phyloP scores from a whole-genome alignment of 2,329 filamentous ascomycete genomes.

The Exophiala alcalophila region DNA sequence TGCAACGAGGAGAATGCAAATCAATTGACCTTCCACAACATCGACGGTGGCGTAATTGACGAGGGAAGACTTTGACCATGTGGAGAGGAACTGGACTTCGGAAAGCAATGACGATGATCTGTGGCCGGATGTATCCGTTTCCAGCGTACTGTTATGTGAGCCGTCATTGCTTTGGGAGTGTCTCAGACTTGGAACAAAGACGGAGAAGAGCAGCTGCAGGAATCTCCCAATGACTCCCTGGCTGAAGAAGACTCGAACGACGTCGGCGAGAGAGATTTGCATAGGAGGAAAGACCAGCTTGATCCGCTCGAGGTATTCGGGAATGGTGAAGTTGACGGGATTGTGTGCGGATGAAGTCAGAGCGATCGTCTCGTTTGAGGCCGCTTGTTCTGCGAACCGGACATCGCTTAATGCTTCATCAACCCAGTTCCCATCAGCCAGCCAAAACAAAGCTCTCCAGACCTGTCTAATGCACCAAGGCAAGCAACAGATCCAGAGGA shows the following conservation, averaged over 20 bases:
- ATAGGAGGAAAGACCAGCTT: constrained; percentile 21
- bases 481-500: constrained; percentile 84
- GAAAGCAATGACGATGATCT: constrained; percentile 54
- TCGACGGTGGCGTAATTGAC: constrained; percentile 79
- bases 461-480: constrained; percentile 88
- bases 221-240: constrained; percentile 20
- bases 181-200: constrained; percentile 11
- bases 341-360: neutral
- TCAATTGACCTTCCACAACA: constrained; percentile 86
- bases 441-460: constrained; percentile 93
- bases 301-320: constrained; percentile 18
- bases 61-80: constrained; percentile 62
- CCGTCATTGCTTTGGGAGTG: neutral
- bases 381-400: constrained; percentile 5
- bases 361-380: constrained; percentile 11
- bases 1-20: constrained; percentile 85
- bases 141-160: constrained; percentile 17
- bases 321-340: constrained; percentile 7
- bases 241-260: constrained; percentile 16
- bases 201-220: constrained; percentile 16
- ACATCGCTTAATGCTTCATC: constrained; percentile 23
- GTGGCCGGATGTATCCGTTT: constrained; percentile 7
- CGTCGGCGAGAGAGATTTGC: constrained; percentile 20
- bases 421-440: constrained; percentile 73
- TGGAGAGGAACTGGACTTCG: constrained; percentile 54